These are phyloP conservation scores for Penicillium fuscoglaucum DNA, from an alignment of 2,329 filamentous ascomycete species.

Conservation along the genomic window DNA sequence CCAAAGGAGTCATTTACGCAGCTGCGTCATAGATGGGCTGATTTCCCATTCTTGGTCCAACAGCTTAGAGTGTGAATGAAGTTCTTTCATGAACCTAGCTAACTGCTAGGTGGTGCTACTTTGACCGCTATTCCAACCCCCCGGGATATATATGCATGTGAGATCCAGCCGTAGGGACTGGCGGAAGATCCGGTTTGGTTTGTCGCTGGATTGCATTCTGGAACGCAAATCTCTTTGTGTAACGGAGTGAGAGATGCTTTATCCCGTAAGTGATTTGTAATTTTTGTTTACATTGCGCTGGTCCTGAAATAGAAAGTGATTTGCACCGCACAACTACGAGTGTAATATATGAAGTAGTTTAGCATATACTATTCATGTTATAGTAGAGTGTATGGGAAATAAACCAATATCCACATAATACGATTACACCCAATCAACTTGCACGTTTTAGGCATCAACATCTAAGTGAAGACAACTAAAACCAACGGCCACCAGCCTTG, in stretches of 20 bases:
- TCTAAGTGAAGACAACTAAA: neutral
- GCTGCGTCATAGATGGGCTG: neutral
- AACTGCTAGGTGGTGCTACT: conserved; percentile 14
- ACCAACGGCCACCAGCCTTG: neutral
- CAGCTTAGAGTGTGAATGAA: neutral
- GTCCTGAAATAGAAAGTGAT: neutral
- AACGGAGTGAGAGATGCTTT: neutral
- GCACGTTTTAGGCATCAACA: no score
- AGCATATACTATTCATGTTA: no score
- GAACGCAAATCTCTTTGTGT: conserved; percentile 2
- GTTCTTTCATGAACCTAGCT: neutral
- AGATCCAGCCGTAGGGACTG: conserved; percentile 7
- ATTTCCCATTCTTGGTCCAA: neutral
- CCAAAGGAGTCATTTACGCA: neutral
- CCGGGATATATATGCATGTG: conserved; percentile 7
- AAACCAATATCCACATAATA: neutral
- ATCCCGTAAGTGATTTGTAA: neutral
- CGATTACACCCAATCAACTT: neutral
- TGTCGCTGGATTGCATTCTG: conserved; percentile 1
- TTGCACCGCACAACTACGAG: neutral
- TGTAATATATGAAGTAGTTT: neutral
- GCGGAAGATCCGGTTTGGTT: conserved; percentile 11
- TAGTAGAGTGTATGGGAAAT: neutral
- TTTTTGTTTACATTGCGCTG: neutral
- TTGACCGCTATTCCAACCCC: neutral